Evolutionary conservation across 257 asterid genomes (phyloP).

Genomic region (Solanum medicagineum): DNA sequence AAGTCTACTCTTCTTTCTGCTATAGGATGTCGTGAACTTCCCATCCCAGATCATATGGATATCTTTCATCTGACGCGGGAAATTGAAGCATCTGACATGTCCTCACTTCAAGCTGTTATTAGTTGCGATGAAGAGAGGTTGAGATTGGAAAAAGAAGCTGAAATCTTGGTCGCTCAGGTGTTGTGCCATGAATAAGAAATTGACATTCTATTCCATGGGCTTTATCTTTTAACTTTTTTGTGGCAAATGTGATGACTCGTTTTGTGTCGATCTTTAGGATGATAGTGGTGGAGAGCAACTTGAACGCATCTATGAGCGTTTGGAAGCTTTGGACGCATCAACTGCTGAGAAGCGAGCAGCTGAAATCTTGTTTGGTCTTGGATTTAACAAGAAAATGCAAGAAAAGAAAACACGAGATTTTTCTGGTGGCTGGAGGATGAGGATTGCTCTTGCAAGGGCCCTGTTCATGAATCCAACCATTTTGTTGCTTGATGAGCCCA

Average conservation of each 20-base stretch:
- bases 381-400: constrained; percentile 86
- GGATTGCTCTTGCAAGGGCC: constrained; percentile 95
- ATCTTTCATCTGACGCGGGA: constrained; percentile 79
- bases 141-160: constrained; percentile 76
- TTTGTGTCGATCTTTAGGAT: constrained; percentile 29
- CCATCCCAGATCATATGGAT: constrained; percentile 98
- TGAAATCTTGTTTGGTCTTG: constrained; percentile 88
- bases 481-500: constrained; percentile 89
- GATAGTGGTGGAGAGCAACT: constrained; percentile 95
- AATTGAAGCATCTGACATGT: constrained; percentile 96
- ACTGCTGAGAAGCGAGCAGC: constrained; percentile 99
- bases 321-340: constrained; percentile 81
- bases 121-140: constrained; percentile 92
- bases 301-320: constrained; percentile 82
- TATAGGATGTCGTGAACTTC: constrained; percentile 84
- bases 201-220: no score
- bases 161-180: constrained; percentile 74
- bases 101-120: constrained; percentile 91
- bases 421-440: constrained; percentile 99
- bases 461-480: constrained; percentile 95
- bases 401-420: constrained; percentile 84
- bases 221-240: neutral
- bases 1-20: constrained; percentile 95
- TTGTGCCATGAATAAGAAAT: neutral
- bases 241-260: neutral